A percentile compares a stretch with the other conserved stretches of the same genome.
These are phyloP conservation scores for Ormosia semicastrata DNA, from an alignment of 306 rosid genomes.

Conservation along the genomic window DNA sequence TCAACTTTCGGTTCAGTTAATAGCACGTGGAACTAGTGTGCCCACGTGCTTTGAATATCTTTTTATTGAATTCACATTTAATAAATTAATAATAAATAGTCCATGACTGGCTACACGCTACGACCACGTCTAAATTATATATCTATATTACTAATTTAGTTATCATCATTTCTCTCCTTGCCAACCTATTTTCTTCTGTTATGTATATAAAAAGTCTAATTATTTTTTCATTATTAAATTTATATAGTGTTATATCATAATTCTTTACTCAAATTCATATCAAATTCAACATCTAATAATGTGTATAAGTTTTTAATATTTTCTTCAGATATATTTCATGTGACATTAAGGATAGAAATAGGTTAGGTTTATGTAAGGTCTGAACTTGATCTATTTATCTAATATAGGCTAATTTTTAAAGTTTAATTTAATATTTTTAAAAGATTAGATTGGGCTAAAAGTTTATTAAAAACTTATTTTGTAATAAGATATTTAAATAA, in stretches of 20 bases:
- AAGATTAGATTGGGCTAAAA: no score
- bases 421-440: no score
- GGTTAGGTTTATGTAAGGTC: no score
- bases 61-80: neutral
- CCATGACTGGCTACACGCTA: constrained; percentile 15
- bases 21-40: constrained; percentile 13
- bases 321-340: neutral
- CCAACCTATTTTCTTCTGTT: no score
- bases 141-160: no score
- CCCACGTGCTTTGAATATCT: constrained; percentile 46
- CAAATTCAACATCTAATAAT: neutral
- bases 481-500: no score
- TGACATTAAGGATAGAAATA: neutral
- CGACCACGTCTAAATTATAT: constrained; percentile 7
- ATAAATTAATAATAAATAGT: neutral
- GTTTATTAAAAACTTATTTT: no score
- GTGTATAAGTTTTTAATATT: no score
- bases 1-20: constrained; percentile 17
- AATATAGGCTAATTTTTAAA: no score
- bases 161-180: neutral
- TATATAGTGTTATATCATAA: neutral
- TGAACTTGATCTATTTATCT: no score
- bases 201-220: neutral
- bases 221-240: neutral
- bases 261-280: neutral